These are phyloP conservation scores for Tulasnella sp. DNA, from an alignment of 768 basidiomycete species.

Conservation along the genomic window DNA sequence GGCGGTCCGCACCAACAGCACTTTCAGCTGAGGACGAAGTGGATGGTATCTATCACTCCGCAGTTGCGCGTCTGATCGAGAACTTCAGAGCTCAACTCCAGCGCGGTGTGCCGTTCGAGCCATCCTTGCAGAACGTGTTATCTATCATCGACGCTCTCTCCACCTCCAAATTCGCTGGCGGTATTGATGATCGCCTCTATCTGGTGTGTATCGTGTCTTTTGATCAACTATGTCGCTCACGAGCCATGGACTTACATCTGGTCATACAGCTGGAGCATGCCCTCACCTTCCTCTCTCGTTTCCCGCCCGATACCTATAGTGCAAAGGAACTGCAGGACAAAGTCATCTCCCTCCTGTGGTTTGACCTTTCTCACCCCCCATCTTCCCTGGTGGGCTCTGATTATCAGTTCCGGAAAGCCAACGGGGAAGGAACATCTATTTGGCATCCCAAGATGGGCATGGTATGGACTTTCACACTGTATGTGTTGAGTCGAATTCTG, in stretches of 20 bases:
- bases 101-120: not conserved
- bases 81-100: not conserved
- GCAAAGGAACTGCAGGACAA: constrained; percentile 31
- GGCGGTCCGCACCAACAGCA: not conserved
- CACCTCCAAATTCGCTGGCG: constrained; percentile 4
- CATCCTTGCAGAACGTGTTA: not conserved
- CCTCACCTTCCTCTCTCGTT: constrained; percentile 47
- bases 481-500: not conserved
- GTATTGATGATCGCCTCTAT: constrained; percentile 66
- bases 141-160: not conserved
- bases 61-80: not conserved
- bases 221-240: not conserved
- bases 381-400: not conserved
- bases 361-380: constrained; percentile 22
- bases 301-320: constrained; percentile 35
- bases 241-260: not conserved
- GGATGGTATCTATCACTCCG: not conserved
- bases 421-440: constrained; percentile 2
- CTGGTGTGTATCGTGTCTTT: constrained; percentile 36
- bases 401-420: not conserved
- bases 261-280: constrained; percentile 54
- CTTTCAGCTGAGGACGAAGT: not conserved
- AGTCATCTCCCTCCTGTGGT: constrained; percentile 41
- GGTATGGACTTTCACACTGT: not conserved
- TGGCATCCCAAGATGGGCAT: constrained; percentile 6